Percentiles rank a stretch among this genome's conserved stretches.
phyloP scores from a whole-genome alignment of 148 eudicot species.

The Diospyros lotus region DNA sequence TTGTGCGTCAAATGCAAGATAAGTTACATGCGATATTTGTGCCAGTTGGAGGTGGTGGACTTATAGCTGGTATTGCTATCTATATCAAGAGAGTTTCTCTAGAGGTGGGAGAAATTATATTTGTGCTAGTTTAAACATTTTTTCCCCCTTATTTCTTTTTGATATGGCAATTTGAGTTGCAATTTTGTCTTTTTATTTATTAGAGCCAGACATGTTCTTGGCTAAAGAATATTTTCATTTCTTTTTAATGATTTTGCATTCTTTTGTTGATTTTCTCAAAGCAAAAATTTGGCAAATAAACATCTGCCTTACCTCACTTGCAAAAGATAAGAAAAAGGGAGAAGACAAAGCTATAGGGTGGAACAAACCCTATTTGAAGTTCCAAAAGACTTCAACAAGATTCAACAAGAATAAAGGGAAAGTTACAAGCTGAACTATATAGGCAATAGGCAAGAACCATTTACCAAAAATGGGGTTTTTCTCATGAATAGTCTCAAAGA shows the following conservation, averaged over 20 bases:
- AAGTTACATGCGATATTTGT: constrained; percentile 89
- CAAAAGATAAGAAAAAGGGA: too few relatives aligned
- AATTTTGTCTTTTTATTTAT: neutral
- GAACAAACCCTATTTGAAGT: too few relatives aligned
- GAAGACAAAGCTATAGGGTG: too few relatives aligned
- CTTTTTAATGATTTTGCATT: neutral
- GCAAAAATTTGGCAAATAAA: too few relatives aligned
- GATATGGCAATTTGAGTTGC: neutral
- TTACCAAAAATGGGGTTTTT: too few relatives aligned
- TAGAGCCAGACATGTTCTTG: neutral
- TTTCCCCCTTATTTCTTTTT: neutral
- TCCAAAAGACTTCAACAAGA: too few relatives aligned
- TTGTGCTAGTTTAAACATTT: neutral
- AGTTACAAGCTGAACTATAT: too few relatives aligned
- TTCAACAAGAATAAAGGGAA: too few relatives aligned
- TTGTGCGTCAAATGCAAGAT: constrained; percentile 60
- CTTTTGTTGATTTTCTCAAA: neutral
- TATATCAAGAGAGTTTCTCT: constrained; percentile 87
- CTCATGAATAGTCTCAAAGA: too few relatives aligned
- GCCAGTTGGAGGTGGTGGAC: constrained; percentile 97
- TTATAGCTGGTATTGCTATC: constrained; percentile 96
- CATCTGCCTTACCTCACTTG: too few relatives aligned
- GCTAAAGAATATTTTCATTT: neutral
- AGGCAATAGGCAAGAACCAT: too few relatives aligned
- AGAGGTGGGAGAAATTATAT: constrained; percentile 40